These are phyloP conservation scores for Lentinus tigrinus DNA, from an alignment of 768 basidiomycete genomes.

Conservation along the genomic window DNA sequence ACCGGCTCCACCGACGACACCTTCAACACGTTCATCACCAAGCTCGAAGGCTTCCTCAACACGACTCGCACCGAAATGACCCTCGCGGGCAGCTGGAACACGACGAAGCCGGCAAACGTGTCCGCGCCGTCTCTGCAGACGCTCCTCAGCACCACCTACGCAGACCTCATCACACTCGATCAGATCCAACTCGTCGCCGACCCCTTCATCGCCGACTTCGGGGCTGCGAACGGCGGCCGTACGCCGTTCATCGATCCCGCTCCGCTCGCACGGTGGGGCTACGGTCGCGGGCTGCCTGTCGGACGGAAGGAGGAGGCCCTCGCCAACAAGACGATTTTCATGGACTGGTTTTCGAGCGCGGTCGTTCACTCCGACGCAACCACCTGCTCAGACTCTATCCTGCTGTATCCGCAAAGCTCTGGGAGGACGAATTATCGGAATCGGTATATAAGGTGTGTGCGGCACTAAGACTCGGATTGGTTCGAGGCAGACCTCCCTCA, in stretches of 20 bases:
- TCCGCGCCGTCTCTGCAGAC: slow-evolving; percentile 20
- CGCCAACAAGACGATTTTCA: slow-evolving; percentile 29
- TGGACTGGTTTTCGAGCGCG: slow-evolving; percentile 28
- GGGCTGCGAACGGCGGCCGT: slow-evolving; percentile 22
- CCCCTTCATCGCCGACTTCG: slow-evolving; percentile 28
- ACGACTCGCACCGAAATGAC: slow-evolving; percentile 25
- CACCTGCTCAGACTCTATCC: slow-evolving; percentile 28
- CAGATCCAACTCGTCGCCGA: slow-evolving; percentile 27
- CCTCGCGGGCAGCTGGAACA: slow-evolving; percentile 22
- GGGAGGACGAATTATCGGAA: slow-evolving; percentile 27
- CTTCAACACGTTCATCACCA: slow-evolving; percentile 27
- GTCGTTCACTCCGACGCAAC: slow-evolving; percentile 19
- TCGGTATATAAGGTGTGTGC: slow-evolving; percentile 21
- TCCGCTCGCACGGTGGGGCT: slow-evolving; percentile 27
- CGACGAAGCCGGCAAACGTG: slow-evolving; percentile 20
- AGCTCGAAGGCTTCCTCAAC: slow-evolving; percentile 29
- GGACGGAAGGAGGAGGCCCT: slow-evolving; percentile 22
- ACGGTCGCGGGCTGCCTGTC: slow-evolving; percentile 18
- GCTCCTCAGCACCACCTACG: slow-evolving; percentile 29
- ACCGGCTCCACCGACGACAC: slow-evolving; percentile 20
- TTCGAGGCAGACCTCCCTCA: neutral
- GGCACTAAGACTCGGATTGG: too few species aligned
- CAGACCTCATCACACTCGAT: slow-evolving; percentile 27
- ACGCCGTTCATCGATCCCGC: slow-evolving; percentile 31
- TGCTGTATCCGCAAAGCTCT: slow-evolving; percentile 30